Base-by-base conservation (phyloP, 176 grass and related monocot species). In the Raddia guianensis region DNA sequence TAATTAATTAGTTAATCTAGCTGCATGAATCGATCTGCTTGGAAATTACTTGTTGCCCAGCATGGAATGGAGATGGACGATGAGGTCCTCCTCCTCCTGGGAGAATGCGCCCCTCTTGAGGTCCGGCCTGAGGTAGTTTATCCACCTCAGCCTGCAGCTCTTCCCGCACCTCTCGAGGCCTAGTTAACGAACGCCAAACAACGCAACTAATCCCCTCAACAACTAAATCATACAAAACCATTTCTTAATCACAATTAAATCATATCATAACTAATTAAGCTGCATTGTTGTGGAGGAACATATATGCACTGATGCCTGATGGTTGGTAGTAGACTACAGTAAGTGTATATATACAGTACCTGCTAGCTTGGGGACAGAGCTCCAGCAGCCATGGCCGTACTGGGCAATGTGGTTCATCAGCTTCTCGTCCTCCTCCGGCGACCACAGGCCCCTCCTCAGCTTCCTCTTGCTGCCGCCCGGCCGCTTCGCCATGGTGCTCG, bases 101-200 rank as follows among this genome's bases (percentile, higher is more conserved):
- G 91, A 90, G 86, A 94, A 94, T 62, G 89, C 85, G 6, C 91
- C 91, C 86, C 91, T 91, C 81, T 93, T 93, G 15, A 93, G 91
- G 85, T 83, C 91, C 40, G 91, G 86, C 89, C 82, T 80, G 9
- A 94, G 86, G 73, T 94, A 94, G 80, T 91, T 94, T 72, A 94
- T 81, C 91, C 91, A 94, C 81, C 91, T 80, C 68, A 94, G 85
- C 57, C 91, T 83, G 73, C 91, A 94, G 75, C 89, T 94, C 83
- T 91, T 94, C 14, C 91, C 91, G 49, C 91, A 94, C 70, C 91
- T 86, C 74, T 91, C 87, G 42, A 94, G 82, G 70, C 86, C 92
- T 90, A 83, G 83, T 63, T 40, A 40, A 40, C 37, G 37, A 40
- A 40, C 37, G 12, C 69, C 37, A 40, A 90, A 27, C 65, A 81